Evolutionary conservation across 257 asterid genomes (phyloP).

Genomic region (Jacaranda copaia): DNA sequence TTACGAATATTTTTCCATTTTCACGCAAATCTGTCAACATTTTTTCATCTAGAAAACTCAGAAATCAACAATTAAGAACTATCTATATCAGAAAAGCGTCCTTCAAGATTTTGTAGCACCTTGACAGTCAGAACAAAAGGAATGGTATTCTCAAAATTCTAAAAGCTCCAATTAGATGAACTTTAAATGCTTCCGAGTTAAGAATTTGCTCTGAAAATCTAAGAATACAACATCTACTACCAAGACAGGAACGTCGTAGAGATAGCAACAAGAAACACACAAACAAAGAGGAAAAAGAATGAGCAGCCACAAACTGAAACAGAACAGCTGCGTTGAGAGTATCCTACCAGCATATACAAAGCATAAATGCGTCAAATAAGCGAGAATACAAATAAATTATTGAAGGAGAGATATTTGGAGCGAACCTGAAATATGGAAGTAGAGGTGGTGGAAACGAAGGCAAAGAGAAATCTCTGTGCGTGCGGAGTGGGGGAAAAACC

Average conservation of each 20-base stretch:
- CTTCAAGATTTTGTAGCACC: too few species aligned
- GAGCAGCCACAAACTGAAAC: not conserved
- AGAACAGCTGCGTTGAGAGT: not conserved
- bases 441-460: not conserved
- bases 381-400: not conserved
- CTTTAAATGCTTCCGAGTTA: not conserved
- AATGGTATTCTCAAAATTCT: too few species aligned
- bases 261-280: not conserved
- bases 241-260: not conserved
- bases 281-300: not conserved
- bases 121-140: too few species aligned
- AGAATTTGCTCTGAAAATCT: not conserved
- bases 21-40: not conserved
- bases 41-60: not conserved
- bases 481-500: not conserved
- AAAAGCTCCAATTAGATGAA: too few species aligned
- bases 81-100: too few species aligned
- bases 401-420: not conserved
- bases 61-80: too few species aligned
- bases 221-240: not conserved
- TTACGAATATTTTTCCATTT: too few species aligned
- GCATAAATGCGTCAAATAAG: not conserved
- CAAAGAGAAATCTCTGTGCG: not conserved
- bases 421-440: not conserved
- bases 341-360: not conserved